Evolutionary conservation across 2,329 filamentous ascomycete species (phyloP), one percentile per base, ranked within the genome.

Genomic region (Cladosporium oxysporum): DNA sequence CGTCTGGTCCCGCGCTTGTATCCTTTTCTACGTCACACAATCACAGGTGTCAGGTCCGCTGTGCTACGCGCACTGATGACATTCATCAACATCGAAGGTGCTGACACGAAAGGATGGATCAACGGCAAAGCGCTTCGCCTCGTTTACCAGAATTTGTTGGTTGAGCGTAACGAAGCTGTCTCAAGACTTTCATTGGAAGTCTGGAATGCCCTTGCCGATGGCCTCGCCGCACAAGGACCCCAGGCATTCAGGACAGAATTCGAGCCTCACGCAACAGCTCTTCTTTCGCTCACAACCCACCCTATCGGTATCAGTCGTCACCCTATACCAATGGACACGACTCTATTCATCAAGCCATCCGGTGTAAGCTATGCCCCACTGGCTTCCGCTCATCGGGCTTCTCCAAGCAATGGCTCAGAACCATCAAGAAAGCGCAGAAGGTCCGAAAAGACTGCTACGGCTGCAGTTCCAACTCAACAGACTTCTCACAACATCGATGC

Each of bases 401-500:
- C 80, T 5, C 80, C 81, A 7, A 69, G 73, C 58, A 76, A 87
- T 64, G 81, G 80, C 5, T 87, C 91, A 66, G 85, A 91, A 67
- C 84, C 88, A 16, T 82, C 88, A 2, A 92, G 95, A 79, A 89
- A 92, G 69, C 87, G 93, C 37, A 88, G 93, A 67, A 96, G 93
- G 78, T 91, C 91, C 0, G 88, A 91, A n/a, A 96, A 96, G 81
- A 84, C 84, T 65, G 80, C 86, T 23, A 91, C 95, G 64, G 66
- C 67, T 47, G 69, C 70, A 6, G 68, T 71, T 8, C 68, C 73
- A 6, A 66, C 69, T 1, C 80, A 86, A 1, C 80, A 85, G 4
- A 85, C 90, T n/a, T 87, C 90, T 1, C 95, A 99, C 78, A 97
- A 99, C 77, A 92, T 99, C 21, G 95, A 99, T 76, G 95, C 93